phyloP scores from a whole-genome alignment of 2,329 filamentous ascomycete species.

The Beauveria australis region DNA sequence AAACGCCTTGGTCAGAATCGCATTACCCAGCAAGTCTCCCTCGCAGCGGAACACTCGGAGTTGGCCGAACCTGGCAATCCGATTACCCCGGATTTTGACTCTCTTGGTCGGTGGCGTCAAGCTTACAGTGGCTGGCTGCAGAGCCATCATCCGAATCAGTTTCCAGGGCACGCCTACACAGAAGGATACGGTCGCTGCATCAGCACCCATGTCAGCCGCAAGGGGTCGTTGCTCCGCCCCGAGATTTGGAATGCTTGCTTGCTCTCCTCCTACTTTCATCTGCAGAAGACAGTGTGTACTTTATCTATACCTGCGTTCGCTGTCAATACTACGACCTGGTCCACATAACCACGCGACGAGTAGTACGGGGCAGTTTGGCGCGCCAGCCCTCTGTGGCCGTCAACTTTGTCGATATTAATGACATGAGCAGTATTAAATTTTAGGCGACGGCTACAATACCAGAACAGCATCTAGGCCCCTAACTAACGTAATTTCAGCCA shows the following conservation, averaged over 20 bases:
- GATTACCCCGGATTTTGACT: not conserved
- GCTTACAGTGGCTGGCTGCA: not conserved
- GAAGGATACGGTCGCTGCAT: not conserved
- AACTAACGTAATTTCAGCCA: not conserved
- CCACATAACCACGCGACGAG: not conserved
- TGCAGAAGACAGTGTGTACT: not conserved
- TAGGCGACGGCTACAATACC: not conserved
- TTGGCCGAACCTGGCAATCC: no score
- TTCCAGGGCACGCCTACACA: not conserved
- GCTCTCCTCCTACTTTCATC: not conserved
- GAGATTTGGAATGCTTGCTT: no score
- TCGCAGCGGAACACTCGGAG: not conserved
- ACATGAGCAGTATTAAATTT: not conserved
- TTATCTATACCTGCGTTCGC: not conserved
- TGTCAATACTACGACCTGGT: not conserved
- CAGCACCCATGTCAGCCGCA: no score
- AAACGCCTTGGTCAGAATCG: not conserved
- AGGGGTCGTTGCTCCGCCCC: no score
- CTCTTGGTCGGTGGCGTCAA: not conserved
- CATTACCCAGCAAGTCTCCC: not conserved
- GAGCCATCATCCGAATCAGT: not conserved
- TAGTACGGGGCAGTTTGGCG: not conserved
- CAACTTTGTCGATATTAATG: not conserved
- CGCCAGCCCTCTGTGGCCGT: not conserved
- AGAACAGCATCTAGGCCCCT: not conserved